Conservation (phyloP, 1,139 yeast genomes). For the Diutina sp. region DNA sequence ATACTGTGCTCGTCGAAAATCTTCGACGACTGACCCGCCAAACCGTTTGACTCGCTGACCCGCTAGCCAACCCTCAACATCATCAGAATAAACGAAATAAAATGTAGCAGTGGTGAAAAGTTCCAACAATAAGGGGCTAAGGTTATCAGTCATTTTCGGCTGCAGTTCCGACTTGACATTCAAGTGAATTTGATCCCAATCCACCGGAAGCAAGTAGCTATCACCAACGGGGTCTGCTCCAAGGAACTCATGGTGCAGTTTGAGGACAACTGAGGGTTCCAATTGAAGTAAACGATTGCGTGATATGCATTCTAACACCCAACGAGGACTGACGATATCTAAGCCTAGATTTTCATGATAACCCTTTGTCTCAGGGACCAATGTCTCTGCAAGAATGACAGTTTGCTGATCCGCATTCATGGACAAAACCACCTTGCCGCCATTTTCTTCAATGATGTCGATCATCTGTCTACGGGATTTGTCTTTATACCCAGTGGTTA, state of each 20-base stretch:
- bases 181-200: not conserved
- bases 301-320: slow-evolving; percentile 59
- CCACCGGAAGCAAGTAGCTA: not conserved
- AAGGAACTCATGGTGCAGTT: not conserved
- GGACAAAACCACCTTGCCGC: slow-evolving; percentile 25
- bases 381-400: slow-evolving; percentile 10
- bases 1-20: slow-evolving; percentile 1
- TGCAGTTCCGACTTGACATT: slow-evolving; percentile 1
- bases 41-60: slow-evolving; percentile 16
- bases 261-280: slow-evolving; percentile 45
- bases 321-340: slow-evolving; percentile 53
- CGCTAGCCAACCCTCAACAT: slow-evolving; percentile 5
- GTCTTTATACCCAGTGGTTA: slow-evolving; percentile 3
- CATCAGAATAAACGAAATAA: slow-evolving; percentile 10
- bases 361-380: slow-evolving; percentile 13
- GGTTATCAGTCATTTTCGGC: not conserved
- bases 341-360: slow-evolving; percentile 29
- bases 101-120: slow-evolving; percentile 14
- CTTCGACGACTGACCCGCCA: slow-evolving; percentile 16
- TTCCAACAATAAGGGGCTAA: slow-evolving; percentile 4
- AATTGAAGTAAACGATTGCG: slow-evolving; percentile 30
- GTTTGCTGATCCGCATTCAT: slow-evolving; percentile 7
- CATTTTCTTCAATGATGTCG: slow-evolving; percentile 28
- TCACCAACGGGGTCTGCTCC: not conserved
- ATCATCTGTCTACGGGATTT: slow-evolving; percentile 12